These are phyloP conservation scores for Ascomycota sp. DNA, from an alignment of 2,329 filamentous ascomycete species.

Conservation along the genomic window DNA sequence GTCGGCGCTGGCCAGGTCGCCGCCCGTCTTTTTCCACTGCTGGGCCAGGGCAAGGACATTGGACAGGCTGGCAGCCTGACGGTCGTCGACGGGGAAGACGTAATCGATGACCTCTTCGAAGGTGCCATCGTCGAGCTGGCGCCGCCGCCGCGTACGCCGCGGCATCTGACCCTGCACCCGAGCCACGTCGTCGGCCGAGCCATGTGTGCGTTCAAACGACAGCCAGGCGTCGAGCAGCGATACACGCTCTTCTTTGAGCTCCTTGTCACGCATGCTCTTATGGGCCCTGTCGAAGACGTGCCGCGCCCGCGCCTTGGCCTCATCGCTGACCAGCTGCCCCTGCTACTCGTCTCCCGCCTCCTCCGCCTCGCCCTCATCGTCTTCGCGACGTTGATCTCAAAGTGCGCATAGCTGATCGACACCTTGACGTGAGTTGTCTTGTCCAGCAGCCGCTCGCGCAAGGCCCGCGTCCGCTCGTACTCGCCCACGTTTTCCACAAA, in stretches of 20 bases:
- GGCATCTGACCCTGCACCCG: slow-evolving; percentile 89
- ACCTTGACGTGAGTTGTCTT: slow-evolving; percentile 99
- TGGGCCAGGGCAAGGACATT: slow-evolving; percentile 72
- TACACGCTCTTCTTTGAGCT: slow-evolving; percentile 86
- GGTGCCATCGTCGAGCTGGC: slow-evolving; percentile 75
- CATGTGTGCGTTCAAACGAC: slow-evolving; percentile 76
- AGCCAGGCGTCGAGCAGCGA: slow-evolving; percentile 82
- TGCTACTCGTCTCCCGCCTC: slow-evolving; percentile 32
- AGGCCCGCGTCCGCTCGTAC: slow-evolving; percentile 56
- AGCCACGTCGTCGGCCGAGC: slow-evolving; percentile 52
- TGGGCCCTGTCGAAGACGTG: slow-evolving; percentile 72
- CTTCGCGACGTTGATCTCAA: slow-evolving; percentile 89
- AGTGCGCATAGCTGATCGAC: slow-evolving; percentile 97
- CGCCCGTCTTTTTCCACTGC: slow-evolving; percentile 54
- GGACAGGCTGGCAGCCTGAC: slow-evolving; percentile 63
- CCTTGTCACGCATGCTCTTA: slow-evolving; percentile 69
- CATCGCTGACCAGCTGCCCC: slow-evolving; percentile 54
- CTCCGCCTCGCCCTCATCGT: slow-evolving; percentile 29
- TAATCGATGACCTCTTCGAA: slow-evolving; percentile 95
- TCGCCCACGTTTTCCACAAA: slow-evolving; percentile 94
- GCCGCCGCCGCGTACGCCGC: slow-evolving; percentile 73
- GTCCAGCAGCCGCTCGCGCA: slow-evolving; percentile 79
- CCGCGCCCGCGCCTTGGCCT: slow-evolving; percentile 65
- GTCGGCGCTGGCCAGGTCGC: no score
- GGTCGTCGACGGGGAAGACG: slow-evolving; percentile 88